A percentile compares a stretch with the other conserved stretches of the same genome.
These are phyloP conservation scores for Sphaerobolus stellatus DNA, from an alignment of 1,284 basidiomycete genomes.

Conservation along the genomic window DNA sequence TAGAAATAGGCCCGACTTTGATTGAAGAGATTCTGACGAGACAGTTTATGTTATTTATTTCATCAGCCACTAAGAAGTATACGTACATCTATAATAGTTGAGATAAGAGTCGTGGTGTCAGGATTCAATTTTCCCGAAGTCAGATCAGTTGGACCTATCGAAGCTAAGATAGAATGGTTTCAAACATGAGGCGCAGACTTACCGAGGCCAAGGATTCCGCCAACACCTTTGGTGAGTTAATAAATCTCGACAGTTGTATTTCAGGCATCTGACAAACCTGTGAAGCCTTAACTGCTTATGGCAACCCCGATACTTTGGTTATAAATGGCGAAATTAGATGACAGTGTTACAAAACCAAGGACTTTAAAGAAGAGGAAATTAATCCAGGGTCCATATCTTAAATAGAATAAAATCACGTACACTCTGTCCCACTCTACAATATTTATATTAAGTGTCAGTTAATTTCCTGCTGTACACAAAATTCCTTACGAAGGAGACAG, in stretches of 20 bases:
- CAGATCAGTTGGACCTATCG: neutral
- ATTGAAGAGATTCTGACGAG: neutral
- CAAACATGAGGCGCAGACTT: slow-evolving; percentile 12
- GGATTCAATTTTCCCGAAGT: neutral
- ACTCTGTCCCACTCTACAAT: neutral
- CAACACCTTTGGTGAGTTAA: neutral
- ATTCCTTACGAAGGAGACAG: neutral
- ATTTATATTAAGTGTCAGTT: neutral
- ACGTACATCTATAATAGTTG: neutral
- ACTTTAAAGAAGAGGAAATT: neutral
- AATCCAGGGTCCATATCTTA: neutral
- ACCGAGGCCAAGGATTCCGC: neutral
- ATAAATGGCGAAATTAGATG: neutral
- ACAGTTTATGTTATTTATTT: neutral
- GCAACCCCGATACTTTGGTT: slow-evolving; percentile 1
- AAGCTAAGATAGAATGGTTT: neutral
- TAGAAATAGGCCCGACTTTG: neutral
- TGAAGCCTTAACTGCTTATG: neutral
- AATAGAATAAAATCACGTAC: neutral
- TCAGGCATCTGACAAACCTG: neutral
- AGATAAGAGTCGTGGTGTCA: neutral
- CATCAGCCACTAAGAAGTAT: neutral
- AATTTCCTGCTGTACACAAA: neutral
- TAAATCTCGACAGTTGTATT: neutral
- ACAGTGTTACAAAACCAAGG: neutral